Conservation (phyloP, 176 grass and related monocot species). For the Alloteropsis semialata region DNA sequence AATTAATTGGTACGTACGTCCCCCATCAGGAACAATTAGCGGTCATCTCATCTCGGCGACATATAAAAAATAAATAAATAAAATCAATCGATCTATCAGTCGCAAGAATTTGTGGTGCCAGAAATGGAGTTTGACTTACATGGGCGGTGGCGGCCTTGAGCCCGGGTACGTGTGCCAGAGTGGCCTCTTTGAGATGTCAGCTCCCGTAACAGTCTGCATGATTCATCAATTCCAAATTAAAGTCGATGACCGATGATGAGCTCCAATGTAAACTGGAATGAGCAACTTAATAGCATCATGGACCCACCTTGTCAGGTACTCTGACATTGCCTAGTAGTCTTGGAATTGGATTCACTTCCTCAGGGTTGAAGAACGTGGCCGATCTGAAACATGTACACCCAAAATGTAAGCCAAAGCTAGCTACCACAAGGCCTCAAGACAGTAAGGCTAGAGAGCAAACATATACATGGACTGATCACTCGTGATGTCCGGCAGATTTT, state of each 20-base stretch:
- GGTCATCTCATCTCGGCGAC: not conserved
- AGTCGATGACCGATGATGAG: not conserved
- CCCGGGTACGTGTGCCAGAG: slow-evolving; percentile 39
- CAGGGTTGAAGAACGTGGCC: slow-evolving; percentile 35
- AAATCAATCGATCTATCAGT: not conserved
- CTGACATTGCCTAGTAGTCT: slow-evolving; percentile 21
- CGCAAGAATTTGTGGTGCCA: too few species aligned
- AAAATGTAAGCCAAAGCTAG: not conserved
- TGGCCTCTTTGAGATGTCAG: slow-evolving; percentile 14
- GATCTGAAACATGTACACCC: slow-evolving; percentile 28
- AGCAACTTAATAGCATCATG: not conserved
- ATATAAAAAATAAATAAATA: too few species aligned
- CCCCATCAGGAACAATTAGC: too few species aligned
- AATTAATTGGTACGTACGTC: not conserved
- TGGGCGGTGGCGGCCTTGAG: not conserved
- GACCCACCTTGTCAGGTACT: slow-evolving; percentile 31
- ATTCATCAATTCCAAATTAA: not conserved
- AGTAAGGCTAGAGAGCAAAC: not conserved
- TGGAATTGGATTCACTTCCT: not conserved
- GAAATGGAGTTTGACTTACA: not conserved
- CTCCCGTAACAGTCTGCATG: slow-evolving; percentile 16
- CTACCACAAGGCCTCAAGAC: not conserved
- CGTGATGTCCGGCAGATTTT: slow-evolving; percentile 27
- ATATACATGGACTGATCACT: slow-evolving; percentile 26
- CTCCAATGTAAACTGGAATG: not conserved